phyloP scores from a whole-genome alignment of 1,284 basidiomycete genomes.

The Ganoderma resinaceum region DNA sequence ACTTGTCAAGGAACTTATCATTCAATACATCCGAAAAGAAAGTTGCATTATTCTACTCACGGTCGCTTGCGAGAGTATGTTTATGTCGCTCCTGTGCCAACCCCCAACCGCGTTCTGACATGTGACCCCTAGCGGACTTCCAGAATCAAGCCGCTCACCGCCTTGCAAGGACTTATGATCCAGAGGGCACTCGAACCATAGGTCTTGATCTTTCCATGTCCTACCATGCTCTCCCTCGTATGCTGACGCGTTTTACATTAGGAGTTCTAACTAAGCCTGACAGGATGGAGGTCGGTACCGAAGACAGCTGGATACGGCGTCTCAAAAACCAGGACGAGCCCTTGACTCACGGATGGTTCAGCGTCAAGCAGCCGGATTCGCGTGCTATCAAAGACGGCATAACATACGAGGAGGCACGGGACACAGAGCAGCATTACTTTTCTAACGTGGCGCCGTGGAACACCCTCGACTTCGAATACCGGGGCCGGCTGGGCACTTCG shows the following conservation, averaged over 20 bases:
- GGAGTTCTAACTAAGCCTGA: conserved; percentile 86
- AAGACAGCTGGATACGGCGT: conserved; percentile 63
- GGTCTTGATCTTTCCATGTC: conserved; percentile 46
- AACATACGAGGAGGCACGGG: conserved; percentile 65
- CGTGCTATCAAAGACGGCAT: conserved; percentile 60
- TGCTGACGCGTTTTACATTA: conserved; percentile 36
- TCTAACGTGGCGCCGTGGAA: conserved; percentile 61
- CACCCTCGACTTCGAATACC: conserved; percentile 54
- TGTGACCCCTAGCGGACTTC: conserved; percentile 61
- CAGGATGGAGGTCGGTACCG: conserved; percentile 69
- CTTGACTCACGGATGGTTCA: conserved; percentile 71
- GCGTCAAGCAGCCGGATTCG: conserved; percentile 75
- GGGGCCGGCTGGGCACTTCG: conserved; percentile 59
- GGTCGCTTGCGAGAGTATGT: conserved; percentile 75
- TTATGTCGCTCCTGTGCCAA: not conserved
- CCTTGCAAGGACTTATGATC: conserved; percentile 64
- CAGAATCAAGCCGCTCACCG: conserved; percentile 76
- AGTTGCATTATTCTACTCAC: conserved; percentile 76
- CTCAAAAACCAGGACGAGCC: conserved; percentile 62
- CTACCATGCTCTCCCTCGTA: too few relatives aligned
- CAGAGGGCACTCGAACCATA: conserved; percentile 69
- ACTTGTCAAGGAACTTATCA: conserved; percentile 63
- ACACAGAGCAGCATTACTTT: conserved; percentile 75
- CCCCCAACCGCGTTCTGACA: not conserved
- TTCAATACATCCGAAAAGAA: conserved; percentile 60